Base-by-base conservation (phyloP, 106 monocot genomes). In the Dendrobium catenatum region DNA sequence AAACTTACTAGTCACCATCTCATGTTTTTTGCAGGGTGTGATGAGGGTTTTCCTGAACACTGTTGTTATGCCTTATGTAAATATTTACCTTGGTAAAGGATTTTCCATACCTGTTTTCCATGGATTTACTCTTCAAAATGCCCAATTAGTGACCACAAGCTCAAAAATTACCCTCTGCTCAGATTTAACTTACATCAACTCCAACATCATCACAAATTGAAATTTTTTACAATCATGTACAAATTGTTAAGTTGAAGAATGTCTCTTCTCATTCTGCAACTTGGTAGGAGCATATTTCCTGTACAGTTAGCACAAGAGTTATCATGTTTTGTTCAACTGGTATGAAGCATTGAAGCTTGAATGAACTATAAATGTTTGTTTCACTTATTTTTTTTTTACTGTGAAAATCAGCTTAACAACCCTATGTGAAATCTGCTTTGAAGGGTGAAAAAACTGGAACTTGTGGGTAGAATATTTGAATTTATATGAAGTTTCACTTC, bases 1-100 rank as follows among this genome's bases (percentile, higher is more conserved):
- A 51, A 51, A 16, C 51, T 51, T 13, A 51, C 51, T 2, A 51
- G 0, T 51, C 51, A 51, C 51, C 51, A 51, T 51, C 51, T 51
- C 70, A 33, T 70, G 11, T 37, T 70, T 70, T 31, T 78, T 83
- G 46, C 92, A 98, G 97, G 87, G 84, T 16, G 82, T 89, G 84
- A 81, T 98, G 76, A 88, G 89, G 67, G 83, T 87, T 42, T 88
- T 98, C 27, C 85, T 98, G 55, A 85, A 94, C 81, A 93, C 80
- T 10, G 84, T 91, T 43, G 82, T 90, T 27, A 81, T 92, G 81
- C 97, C 97, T 4, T 85, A 84, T 49, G 82, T 94, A 77, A 98
- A 93, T 78, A 72, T 77, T 9, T 86, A 85, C 37, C 89, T 96
- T 55, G 73, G 73, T 5, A 79, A 68, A 76, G 96, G 96, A 77